phyloP scores from a whole-genome alignment of 495 filamentous ascomycete genomes.

The Neurospora sp. region DNA sequence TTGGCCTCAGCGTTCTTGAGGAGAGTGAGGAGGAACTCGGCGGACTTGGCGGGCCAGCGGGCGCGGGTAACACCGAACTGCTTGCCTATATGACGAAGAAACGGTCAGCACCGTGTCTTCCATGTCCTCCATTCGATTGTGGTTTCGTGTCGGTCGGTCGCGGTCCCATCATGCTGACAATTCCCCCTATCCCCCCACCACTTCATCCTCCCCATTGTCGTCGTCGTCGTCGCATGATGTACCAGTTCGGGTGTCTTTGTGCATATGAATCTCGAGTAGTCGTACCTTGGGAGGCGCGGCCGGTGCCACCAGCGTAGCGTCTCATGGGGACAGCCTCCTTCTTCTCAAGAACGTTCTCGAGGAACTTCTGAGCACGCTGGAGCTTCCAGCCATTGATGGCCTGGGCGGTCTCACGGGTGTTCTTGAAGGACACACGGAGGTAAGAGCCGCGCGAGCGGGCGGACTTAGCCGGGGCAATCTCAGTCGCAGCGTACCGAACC shows the following conservation, averaged over 20 bases:
- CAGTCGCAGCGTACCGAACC: constrained; percentile 96
- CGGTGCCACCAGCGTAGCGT: constrained; percentile 87
- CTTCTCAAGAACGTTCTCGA: constrained; percentile 93
- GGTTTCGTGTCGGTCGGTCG: not conserved
- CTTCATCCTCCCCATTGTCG: not conserved
- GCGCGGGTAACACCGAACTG: constrained; percentile 93
- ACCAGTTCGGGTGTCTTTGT: not conserved
- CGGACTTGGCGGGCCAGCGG: constrained; percentile 98
- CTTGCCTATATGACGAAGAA: constrained; percentile 59
- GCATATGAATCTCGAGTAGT: constrained; percentile 15
- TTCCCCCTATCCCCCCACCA: not conserved
- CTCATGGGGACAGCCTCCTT: constrained; percentile 95
- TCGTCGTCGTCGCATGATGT: not conserved
- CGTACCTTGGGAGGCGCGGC: constrained; percentile 93
- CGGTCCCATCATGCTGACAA: not conserved
- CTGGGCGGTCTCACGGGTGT: constrained; percentile 98
- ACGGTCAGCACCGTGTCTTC: constrained; percentile 17
- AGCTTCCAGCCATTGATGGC: constrained; percentile 99
- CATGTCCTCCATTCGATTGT: not conserved
- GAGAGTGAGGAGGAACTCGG: constrained; percentile 91
- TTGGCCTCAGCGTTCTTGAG: constrained; percentile 99
- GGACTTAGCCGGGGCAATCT: constrained; percentile 82
- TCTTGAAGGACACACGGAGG: constrained; percentile 98
- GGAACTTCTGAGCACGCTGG: constrained; percentile 82
- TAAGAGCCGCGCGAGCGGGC: constrained; percentile 95